These are phyloP conservation scores for Fusarium sublunatum DNA, from an alignment of 2,329 filamentous ascomycete genomes.

Conservation along the genomic window DNA sequence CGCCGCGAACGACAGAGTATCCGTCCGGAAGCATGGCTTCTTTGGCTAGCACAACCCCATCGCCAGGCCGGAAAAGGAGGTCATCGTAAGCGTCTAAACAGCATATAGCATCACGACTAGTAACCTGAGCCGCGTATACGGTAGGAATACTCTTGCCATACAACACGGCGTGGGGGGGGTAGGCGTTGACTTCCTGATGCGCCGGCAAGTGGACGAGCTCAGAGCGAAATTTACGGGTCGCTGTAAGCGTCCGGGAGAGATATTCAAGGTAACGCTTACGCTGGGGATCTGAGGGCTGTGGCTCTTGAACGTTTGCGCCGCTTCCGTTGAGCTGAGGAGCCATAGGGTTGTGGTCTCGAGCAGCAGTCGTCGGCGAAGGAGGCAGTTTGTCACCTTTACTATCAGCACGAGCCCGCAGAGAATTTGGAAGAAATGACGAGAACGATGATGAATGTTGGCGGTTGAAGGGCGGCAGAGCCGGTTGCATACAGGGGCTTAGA, in stretches of 20 bases:
- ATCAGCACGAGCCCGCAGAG: slow-evolving; percentile 58
- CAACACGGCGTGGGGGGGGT: slow-evolving; percentile 84
- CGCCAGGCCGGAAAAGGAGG: slow-evolving; percentile 85
- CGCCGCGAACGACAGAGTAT: slow-evolving; percentile 78
- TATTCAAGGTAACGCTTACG: slow-evolving; percentile 66
- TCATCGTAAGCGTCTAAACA: slow-evolving; percentile 85
- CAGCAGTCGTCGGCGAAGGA: slow-evolving; percentile 24
- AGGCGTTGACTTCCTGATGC: slow-evolving; percentile 74
- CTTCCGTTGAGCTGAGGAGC: slow-evolving; percentile 44
- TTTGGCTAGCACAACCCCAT: slow-evolving; percentile 87
- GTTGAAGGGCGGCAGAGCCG: slow-evolving; percentile 69
- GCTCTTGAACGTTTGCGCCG: slow-evolving; percentile 36
- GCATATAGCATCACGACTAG: slow-evolving; percentile 77
- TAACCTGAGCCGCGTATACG: slow-evolving; percentile 82
- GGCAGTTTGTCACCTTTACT: slow-evolving; percentile 54
- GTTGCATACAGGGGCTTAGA: slow-evolving; percentile 80
- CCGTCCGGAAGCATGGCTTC: slow-evolving; percentile 87
- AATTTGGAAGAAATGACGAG: slow-evolving; percentile 60
- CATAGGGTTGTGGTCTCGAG: slow-evolving; percentile 53
- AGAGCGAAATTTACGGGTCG: slow-evolving; percentile 78
- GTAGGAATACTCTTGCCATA: slow-evolving; percentile 91
- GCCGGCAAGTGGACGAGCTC: slow-evolving; percentile 72
- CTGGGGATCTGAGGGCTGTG: slow-evolving; percentile 44
- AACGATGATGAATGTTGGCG: slow-evolving; percentile 56
- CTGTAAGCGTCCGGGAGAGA: slow-evolving; percentile 77